phyloP scores from a whole-genome alignment of 805 yeast species.

The Suhomyces vadensis region DNA sequence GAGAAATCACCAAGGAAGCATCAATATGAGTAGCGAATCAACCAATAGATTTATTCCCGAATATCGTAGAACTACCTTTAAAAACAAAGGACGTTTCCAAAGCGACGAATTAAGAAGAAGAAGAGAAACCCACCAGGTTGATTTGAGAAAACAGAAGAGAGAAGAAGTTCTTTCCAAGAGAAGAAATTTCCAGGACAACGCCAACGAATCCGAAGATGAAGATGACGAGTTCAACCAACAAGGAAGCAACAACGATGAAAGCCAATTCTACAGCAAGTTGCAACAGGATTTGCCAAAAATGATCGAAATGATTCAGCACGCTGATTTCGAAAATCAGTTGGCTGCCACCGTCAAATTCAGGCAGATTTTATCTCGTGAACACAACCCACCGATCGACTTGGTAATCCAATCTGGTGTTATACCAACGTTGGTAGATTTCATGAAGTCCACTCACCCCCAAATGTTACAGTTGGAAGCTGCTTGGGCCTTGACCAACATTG shows the following conservation, averaged over 20 bases:
- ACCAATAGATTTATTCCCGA: conserved; percentile 90
- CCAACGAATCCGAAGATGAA: conserved; percentile 45
- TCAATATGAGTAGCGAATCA: conserved; percentile 69
- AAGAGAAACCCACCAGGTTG: conserved; percentile 96
- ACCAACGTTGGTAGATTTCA: conserved; percentile 83
- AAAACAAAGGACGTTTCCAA: conserved; percentile 89
- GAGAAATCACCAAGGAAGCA: no score
- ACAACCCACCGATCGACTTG: conserved; percentile 92
- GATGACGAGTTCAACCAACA: conserved; percentile 38
- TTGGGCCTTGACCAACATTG: conserved; percentile 99
- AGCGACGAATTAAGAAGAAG: conserved; percentile 97
- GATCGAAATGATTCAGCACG: conserved; percentile 77
- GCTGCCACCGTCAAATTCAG: conserved; percentile 91
- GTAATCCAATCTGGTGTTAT: conserved; percentile 94
- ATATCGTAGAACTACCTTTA: conserved; percentile 94
- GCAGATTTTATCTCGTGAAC: conserved; percentile 89
- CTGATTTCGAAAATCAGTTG: conserved; percentile 75
- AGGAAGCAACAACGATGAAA: conserved; percentile 45
- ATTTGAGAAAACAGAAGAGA: conserved; percentile 91
- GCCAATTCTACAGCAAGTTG: conserved; percentile 41
- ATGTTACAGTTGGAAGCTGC: conserved; percentile 96
- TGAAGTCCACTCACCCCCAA: conserved; percentile 72
- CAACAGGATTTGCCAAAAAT: conserved; percentile 75
- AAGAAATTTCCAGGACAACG: conserved; percentile 63
- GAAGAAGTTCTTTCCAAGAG: conserved; percentile 94